Percentiles rank a stretch among this genome's conserved stretches.
Conservation (phyloP, 1,139 yeast genomes). For the Saccharomyces pastorianus region DNA sequence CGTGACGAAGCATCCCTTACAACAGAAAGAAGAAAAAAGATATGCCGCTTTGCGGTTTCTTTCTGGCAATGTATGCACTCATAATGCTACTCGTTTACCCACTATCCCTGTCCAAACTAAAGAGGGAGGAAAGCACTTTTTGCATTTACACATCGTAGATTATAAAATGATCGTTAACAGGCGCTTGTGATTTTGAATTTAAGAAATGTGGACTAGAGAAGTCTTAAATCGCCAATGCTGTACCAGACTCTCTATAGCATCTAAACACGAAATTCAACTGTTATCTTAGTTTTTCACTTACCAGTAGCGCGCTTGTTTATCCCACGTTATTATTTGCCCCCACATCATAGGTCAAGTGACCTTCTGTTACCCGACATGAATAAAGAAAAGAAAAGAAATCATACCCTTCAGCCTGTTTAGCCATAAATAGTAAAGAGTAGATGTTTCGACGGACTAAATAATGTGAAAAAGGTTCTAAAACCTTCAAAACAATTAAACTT, state of each 20-base stretch:
- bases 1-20: background rate
- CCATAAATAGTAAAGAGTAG: background rate
- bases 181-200: no score
- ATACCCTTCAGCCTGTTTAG: background rate
- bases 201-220: background rate
- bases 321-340: background rate
- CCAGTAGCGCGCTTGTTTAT: background rate
- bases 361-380: background rate
- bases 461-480: background rate
- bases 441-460: background rate
- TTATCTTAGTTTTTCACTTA: background rate
- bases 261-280: background rate
- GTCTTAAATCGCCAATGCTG: no score
- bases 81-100: background rate
- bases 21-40: background rate
- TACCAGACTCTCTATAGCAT: background rate
- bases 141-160: background rate
- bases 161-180: background rate
- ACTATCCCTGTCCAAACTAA: background rate
- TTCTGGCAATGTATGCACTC: background rate
- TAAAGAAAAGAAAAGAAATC: background rate
- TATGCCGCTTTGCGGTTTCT: background rate
- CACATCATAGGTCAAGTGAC: background rate
- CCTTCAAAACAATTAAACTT: background rate
- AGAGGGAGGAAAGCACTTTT: background rate